Evolutionary conservation across 140 eudicot species (phyloP), one percentile per base, ranked within the genome.

Genomic region (Cichorium intybus): DNA sequence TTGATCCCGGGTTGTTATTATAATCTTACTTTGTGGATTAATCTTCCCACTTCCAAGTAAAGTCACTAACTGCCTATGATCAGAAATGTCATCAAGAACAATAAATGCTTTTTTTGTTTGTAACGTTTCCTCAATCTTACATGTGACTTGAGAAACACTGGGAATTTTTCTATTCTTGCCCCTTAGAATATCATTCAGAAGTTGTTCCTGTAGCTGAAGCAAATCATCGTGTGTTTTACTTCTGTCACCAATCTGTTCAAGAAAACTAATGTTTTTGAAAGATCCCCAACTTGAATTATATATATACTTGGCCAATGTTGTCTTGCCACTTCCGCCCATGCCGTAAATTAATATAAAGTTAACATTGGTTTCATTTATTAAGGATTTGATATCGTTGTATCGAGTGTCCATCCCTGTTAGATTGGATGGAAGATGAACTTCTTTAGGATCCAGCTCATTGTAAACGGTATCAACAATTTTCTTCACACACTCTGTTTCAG

Each of bases 321-420:
- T 60, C 62, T 78, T 73, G 49, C 78, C 78, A 53, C 64, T 56
- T 39, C 65, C 57, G 17, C 66, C 74, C 66, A 69, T 69, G 24
- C 74, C 74, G 2, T 31, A 45, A 26, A 69, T 46, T 24, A 28
- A 58, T 45, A 69, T 11, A 28, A 69, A 18, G 5, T 59, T n/a
- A 28, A 28, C 4, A 34, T 29, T 20, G 23, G 48, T 2, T 23
- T 35, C 23, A 4, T 20, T 16, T 43, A 69, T n/a, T 61, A 43
- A 48, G 8, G 16, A 22, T 18, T 29, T 46, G 21, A 70, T 48
- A 17, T 58, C 52, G 10, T 59, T 8, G 5, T 46, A 20, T 21
- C 29, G 26, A 23, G 50, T 6, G 20, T 7, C 15, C 68, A 70
- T 46, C 51, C 75, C 75, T 8, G 64, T 22, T 59, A 70, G 45